Percentiles rank a stretch among this genome's conserved stretches.
Conservation (phyloP, 2,329 filamentous ascomycete species). For the Ophiocordyceps australis region DNA sequence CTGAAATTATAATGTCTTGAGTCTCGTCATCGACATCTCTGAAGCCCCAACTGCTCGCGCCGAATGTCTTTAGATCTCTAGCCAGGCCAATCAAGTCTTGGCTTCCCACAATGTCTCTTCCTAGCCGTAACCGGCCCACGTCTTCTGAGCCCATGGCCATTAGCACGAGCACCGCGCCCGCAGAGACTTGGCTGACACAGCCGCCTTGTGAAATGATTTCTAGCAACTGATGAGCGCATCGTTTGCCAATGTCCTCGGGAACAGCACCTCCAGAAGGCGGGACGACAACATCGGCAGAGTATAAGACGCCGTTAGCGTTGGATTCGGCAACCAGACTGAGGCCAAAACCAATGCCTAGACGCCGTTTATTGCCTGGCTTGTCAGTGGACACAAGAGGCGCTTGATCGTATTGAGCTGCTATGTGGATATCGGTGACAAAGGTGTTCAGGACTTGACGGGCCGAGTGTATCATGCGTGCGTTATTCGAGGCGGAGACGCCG, state of each 20-base stretch:
- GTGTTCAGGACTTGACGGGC: constrained; percentile 76
- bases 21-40: constrained; percentile 53
- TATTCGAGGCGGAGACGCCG: constrained; percentile 83
- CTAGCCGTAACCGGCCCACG: constrained; percentile 70
- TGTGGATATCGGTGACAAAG: constrained; percentile 75
- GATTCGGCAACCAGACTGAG: constrained; percentile 82
- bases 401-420: constrained; percentile 63
- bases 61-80: constrained; percentile 75
- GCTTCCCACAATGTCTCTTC: constrained; percentile 62
- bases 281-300: constrained; percentile 66
- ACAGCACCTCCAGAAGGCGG: constrained; percentile 66
- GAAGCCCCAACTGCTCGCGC: constrained; percentile 79
- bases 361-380: constrained; percentile 35
- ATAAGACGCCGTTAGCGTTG: constrained; percentile 62
- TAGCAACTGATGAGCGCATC: constrained; percentile 75
- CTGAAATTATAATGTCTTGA: constrained; percentile 65
- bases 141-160: constrained; percentile 99
- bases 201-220: constrained; percentile 71
- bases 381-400: constrained; percentile 36
- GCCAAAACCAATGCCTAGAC: constrained; percentile 80
- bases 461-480: constrained; percentile 84
- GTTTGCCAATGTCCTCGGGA: constrained; percentile 78
- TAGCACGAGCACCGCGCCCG: constrained; percentile 58
- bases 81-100: constrained; percentile 68
- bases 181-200: constrained; percentile 56